These are phyloP conservation scores for Collybia sp. DNA, from an alignment of 768 basidiomycete species.

Conservation along the genomic window DNA sequence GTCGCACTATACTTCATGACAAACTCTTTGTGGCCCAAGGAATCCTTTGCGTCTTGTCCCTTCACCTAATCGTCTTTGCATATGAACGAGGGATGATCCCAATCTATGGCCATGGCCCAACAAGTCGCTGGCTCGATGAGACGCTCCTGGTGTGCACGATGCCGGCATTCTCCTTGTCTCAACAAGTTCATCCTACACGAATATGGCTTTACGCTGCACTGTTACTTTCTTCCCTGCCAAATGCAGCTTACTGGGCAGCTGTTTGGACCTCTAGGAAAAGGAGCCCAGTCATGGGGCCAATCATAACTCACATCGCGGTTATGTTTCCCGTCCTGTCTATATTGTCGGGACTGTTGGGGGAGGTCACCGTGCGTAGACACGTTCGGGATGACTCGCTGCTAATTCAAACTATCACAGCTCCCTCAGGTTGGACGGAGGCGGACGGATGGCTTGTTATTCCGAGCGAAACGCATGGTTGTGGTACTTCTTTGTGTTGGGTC, in stretches of 20 bases:
- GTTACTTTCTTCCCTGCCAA: slow-evolving; percentile 44
- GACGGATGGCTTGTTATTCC: slow-evolving; percentile 2
- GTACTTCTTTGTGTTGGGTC: no score
- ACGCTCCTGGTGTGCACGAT: slow-evolving; percentile 28
- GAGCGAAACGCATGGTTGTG: slow-evolving; percentile 18
- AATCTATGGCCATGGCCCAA: slow-evolving; percentile 60
- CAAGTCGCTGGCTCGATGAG: slow-evolving; percentile 41
- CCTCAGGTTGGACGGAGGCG: slow-evolving; percentile 1
- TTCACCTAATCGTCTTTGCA: slow-evolving; percentile 56
- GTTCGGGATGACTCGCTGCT: not conserved
- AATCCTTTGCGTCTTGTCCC: not conserved
- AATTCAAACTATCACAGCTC: not conserved
- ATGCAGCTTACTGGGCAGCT: slow-evolving; percentile 64
- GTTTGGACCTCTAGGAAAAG: slow-evolving; percentile 51
- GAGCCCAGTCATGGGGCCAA: slow-evolving; percentile 52
- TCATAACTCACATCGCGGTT: slow-evolving; percentile 50
- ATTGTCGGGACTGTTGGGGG: slow-evolving; percentile 41
- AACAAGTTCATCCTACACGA: slow-evolving; percentile 23
- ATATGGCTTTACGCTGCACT: slow-evolving; percentile 33
- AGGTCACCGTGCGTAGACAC: slow-evolving; percentile 16
- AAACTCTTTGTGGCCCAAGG: no score
- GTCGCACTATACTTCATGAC: no score
- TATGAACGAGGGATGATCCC: slow-evolving; percentile 66
- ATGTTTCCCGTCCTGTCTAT: slow-evolving; percentile 54
- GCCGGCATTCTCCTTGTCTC: slow-evolving; percentile 33